Base-by-base conservation (phyloP, 1,139 yeast species). In the Blastobotrys arbuscula region DNA sequence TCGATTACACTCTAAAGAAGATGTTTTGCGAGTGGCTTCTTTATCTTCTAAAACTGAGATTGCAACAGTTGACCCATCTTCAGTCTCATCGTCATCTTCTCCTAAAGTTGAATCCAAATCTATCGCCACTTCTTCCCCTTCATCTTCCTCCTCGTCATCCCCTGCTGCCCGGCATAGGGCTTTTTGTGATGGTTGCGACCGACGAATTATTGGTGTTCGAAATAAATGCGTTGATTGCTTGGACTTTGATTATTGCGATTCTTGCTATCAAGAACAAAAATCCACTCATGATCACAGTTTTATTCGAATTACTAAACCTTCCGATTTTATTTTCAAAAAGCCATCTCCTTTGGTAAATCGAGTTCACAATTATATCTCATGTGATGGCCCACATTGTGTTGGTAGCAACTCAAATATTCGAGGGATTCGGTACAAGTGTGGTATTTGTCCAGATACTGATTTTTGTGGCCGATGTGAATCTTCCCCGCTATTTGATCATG, bases 371-470 rank as follows among this genome's bases (percentile, higher is more conserved):
- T 48, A 53, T 15, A 39, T 63, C 18, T 45, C 55, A 42, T 78
- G 83, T 55, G 80, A 78, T 53, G 64, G 67, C 16, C 76, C 80
- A 50, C 53, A 60, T 46, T 61, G 62, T 34, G 21, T 13, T n/a
- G 31, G 23, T n/a, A n/a, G 20, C 7, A 13, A 20, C 6, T 3
- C 3, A 5, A 21, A 24, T 19, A 68, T 79, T 42, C 55, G 48
- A 24, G 84, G 83, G 1, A 57, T 57, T 20, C 70, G 83, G 44
- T 79, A 69, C 64, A 70, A 70, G 52, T 79, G 84, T 59, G 64
- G 72, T 46, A 69, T 72, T 18, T 79, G 84, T 56, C 53, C 59
- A 1, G 74, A 79, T 55, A 74, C 64, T 56, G 84, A 79, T 55
- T 66, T 78, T 50, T 79, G 84, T 60, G 70, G 66, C 28, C 53